Conservation (phyloP, 2,329 filamentous ascomycete genomes). For the Hirsutella minnesotensis region DNA sequence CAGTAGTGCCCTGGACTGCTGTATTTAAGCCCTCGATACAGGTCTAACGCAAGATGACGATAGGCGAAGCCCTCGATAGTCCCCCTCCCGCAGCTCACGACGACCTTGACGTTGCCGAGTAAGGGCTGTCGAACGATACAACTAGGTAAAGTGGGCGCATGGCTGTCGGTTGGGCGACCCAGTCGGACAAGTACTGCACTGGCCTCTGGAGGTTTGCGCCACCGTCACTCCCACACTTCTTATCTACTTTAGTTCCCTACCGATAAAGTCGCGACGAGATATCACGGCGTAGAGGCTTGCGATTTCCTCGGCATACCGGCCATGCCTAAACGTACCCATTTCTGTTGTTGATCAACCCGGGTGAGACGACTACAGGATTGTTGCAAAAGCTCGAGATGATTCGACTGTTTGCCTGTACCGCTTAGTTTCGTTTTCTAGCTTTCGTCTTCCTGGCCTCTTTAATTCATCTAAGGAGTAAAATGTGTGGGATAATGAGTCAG, state of each 20-base stretch:
- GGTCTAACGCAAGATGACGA: neutral
- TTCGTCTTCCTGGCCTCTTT: neutral
- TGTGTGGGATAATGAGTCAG: no score
- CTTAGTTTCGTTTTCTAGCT: neutral
- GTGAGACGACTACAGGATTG: slow-evolving; percentile 3
- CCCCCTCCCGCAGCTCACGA: slow-evolving; percentile 76
- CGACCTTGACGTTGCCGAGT: slow-evolving; percentile 91
- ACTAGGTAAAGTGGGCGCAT: slow-evolving; percentile 4
- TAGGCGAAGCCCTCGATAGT: slow-evolving; percentile 40
- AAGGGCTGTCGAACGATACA: slow-evolving; percentile 10
- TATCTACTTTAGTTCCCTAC: slow-evolving; percentile 9
- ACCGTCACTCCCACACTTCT: slow-evolving; percentile 7
- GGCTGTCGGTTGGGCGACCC: slow-evolving; percentile 3
- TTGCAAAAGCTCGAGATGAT: slow-evolving; percentile 3
- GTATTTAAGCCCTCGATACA: neutral
- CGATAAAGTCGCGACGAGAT: slow-evolving; percentile 8
- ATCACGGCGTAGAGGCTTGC: slow-evolving; percentile 12
- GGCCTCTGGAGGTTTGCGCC: slow-evolving; percentile 8
- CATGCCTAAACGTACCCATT: neutral
- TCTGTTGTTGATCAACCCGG: slow-evolving; percentile 1
- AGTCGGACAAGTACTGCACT: slow-evolving; percentile 10
- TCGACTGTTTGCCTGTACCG: slow-evolving; percentile 6
- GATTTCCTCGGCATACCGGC: slow-evolving; percentile 3
- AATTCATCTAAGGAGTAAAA: neutral
- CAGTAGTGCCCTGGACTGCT: neutral